Conservation (phyloP, 2,329 filamentous ascomycete genomes). For the Penicillium sp. region DNA sequence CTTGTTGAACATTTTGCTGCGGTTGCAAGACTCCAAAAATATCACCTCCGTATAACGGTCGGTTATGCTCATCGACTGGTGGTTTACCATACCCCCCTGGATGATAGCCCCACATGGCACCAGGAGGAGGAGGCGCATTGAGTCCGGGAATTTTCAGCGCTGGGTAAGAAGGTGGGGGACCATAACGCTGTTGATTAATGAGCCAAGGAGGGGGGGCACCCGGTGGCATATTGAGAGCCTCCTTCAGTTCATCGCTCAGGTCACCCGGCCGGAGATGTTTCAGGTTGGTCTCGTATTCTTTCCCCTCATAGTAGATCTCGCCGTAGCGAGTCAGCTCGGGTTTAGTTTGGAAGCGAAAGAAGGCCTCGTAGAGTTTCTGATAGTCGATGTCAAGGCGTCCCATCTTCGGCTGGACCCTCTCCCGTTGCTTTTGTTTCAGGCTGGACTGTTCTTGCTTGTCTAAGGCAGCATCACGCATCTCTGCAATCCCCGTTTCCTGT, state of each 20-base stretch:
- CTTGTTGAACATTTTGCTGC: constrained; percentile 60
- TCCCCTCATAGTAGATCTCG: constrained; percentile 99
- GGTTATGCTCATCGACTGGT: constrained; percentile 87
- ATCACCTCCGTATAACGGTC: constrained; percentile 88
- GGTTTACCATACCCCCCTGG: constrained; percentile 96
- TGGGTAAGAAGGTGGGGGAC: constrained; percentile 90
- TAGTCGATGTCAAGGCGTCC: constrained; percentile 98
- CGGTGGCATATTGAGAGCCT: constrained; percentile 89
- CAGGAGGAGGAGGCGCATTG: constrained; percentile 86
- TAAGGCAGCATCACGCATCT: constrained; percentile 94
- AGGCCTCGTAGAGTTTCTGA: constrained; percentile 95
- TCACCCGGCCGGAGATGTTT: constrained; percentile 88
- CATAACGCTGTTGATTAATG: constrained; percentile 92
- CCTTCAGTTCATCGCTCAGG: constrained; percentile 81
- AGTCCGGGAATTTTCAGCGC: constrained; percentile 92
- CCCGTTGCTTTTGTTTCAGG: constrained; percentile 92
- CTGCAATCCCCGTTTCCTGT: constrained; percentile 91
- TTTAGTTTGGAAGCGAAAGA: constrained; percentile 97
- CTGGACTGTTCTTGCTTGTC: constrained; percentile 93
- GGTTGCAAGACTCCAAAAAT: constrained; percentile 77
- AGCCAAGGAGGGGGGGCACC: constrained; percentile 95
- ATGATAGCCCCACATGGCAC: constrained; percentile 90
- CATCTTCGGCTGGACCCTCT: constrained; percentile 92
- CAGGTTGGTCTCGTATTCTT: constrained; percentile 94
- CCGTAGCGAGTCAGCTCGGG: constrained; percentile 90